Base-by-base conservation (phyloP, 495 filamentous ascomycete genomes). In the Aspergillus leporis region DNA sequence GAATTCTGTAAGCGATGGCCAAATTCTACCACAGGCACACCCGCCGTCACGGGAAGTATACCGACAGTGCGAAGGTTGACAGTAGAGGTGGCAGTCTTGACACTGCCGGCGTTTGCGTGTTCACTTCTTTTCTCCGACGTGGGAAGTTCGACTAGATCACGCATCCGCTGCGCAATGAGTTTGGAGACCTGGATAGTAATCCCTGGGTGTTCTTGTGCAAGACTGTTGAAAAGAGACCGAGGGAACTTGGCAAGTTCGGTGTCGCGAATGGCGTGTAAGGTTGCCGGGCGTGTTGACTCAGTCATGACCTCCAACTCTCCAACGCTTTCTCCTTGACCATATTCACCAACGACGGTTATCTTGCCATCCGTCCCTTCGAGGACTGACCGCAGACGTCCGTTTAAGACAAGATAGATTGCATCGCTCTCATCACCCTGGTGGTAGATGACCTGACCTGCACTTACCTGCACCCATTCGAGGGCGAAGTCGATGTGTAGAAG, bases 171-270 rank as follows among this genome's bases (percentile, higher is more conserved):
- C 0, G 94, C 94, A 66, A 98, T 97, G 60, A 98, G 92, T 73
- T 97, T 98, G 4, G 95, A 98, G 13, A 98, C 96, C 73, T 97
- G 96, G 61, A 98, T 98, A 0, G 94, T 98, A 69, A 98, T 97
- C 18, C 92, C 95, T 7, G 95, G 93, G 68, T 98, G 95, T 70
- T 98, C 95, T 65, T 93, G 87, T 0, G 95, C 94, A 6, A 98
- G 82, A 68, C 93, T 98, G 74, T 98, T 98, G 81, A 98, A 98
- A 1, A 98, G 78, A 1, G 91, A 96, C 53, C 92, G 91, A 7
- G 94, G 94, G 59, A 98, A 95, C 59, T 96, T 97, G 41, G 95
- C 95, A 25, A 98, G 74, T 65, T 98, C 94, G 0, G 95, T 97
- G 62, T 96, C 95, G 32, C 94, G 90, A 62, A 98, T 98, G 7